Evolutionary conservation across 176 grass and related monocot species (phyloP), one percentile per base, ranked within the genome.

Genomic region (Oryza longistaminata): DNA sequence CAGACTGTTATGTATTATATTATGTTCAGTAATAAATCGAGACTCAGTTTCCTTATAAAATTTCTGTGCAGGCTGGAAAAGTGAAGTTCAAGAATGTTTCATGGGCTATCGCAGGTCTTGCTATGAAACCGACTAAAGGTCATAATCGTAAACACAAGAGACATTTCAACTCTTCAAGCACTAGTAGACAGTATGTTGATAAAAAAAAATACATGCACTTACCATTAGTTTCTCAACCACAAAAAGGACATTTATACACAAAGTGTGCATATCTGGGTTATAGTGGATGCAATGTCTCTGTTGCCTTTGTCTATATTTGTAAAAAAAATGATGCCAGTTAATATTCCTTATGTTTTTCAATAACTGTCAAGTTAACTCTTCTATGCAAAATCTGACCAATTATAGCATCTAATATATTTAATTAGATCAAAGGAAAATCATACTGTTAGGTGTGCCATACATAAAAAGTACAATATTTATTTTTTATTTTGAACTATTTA

Each of bases 81-180:
- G 22, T 95, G 82, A 98, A 93, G 89, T 87, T 95, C 85, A 98
- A 87, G 87, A 98, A 98, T 82, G 89, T 98, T 39, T 90, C 91
- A 75, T 98, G 96, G 96, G 96, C 93, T 83, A 95, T 98, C 71
- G 85, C 94, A 62, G 49, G 88, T 83, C 90, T 98, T 71, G 85
- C 91, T 89, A 44, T 95, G 60, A 95, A 88, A 72, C 73, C 53
- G 85, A 90, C 48, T 60, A 95, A 91, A 95, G 96, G 93, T 97
- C 50, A 92, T 83, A 52, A 78, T 83, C 39, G 46, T 81, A 79
- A 76, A 48, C 68, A 73, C 78, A 61, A 77, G 39, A 9, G 17
- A 46, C 67, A 44, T 55, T 44, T 60, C 44, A 12, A 34, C 9
- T 79, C 73, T 84, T 78, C 35, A 58, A 34, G 60, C 60, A 66